Base-by-base conservation (phyloP, 768 basidiomycete genomes). In the Chiua virens region DNA sequence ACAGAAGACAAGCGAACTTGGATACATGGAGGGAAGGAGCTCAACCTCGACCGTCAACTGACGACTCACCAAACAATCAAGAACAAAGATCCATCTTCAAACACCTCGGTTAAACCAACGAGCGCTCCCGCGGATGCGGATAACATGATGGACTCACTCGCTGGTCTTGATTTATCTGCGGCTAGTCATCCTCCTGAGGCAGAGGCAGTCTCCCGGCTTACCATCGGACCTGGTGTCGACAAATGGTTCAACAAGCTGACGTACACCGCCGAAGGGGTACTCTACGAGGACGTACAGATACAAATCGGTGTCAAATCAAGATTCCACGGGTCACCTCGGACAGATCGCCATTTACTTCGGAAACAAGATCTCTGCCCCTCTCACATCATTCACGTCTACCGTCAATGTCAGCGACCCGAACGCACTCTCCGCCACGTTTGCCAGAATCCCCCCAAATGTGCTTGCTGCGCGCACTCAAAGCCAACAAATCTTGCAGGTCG, bases 241-340 rank as follows among this genome's bases (percentile, higher is more conserved):
- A 87, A 85, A 57, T 95, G 92, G 93, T 89, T 87, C 64, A 86
- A 89, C 56, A 89, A 90, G 58, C 78, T 98, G 27, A 85, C 80
- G 1, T 92, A 85, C 69, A 77, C 72, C 25, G 67, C 79, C 15
- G 97, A 98, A 54, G 97, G 97, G 40, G 84, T 98, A 30, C 78
- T 99, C 13, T 98, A 91, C 70, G 97, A 99, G 70, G 96, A 98
- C 59, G 82, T 90, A 9, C 92, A 96, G 70, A 82, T 99, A 39
- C 96, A 98, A 66, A 83, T 99, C 46, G 97, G 97, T 30, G 71
- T 98, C 74, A 99, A 98, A 74, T 93, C 94, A 27, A 88, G 94
- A 62, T 99, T 90, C 68, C 96, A 98, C n/a, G 67, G 89, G 91
- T 15, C 89, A 96, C 62, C 81, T 94, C 35, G 97, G 96, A 15